Evolutionary conservation across 495 filamentous ascomycete genomes (phyloP).

Genomic region (Penicillium paxilli): DNA sequence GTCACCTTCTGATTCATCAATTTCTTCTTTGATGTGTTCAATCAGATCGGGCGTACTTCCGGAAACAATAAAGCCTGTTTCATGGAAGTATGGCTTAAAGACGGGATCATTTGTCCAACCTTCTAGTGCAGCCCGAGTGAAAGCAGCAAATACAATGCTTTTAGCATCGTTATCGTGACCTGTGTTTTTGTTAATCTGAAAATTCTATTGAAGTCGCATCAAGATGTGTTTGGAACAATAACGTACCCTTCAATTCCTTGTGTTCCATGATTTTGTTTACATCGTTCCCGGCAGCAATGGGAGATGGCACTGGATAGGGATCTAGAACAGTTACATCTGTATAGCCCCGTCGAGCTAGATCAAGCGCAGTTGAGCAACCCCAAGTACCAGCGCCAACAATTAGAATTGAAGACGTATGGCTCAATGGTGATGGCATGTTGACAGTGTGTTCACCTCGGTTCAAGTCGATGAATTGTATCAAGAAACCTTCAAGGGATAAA

Average conservation of each 20-base stretch:
- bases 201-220: neutral
- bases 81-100: conserved; percentile 50
- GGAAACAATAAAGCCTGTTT: conserved; percentile 47
- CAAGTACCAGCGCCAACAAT: conserved; percentile 52
- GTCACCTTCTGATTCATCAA: conserved; percentile 28
- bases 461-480: no score
- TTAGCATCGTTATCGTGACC: conserved; percentile 19
- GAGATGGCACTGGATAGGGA: conserved; percentile 43
- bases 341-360: conserved; percentile 51
- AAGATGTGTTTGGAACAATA: neutral
- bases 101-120: conserved; percentile 51
- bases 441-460: neutral
- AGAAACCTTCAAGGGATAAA: no score
- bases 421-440: conserved; percentile 16
- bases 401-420: conserved; percentile 25
- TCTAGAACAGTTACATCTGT: conserved; percentile 50
- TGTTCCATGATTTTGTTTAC: conserved; percentile 59
- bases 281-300: conserved; percentile 56
- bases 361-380: conserved; percentile 54
- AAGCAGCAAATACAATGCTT: conserved; percentile 36
- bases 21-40: conserved; percentile 34
- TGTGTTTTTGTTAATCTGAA: conserved; percentile 11
- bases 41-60: conserved; percentile 36
- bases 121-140: conserved; percentile 36
- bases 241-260: conserved; percentile 40